A percentile compares a stretch with the other conserved stretches of the same genome.
phyloP scores from a whole-genome alignment of 345 rosid species.

The Durio zibethinus region DNA sequence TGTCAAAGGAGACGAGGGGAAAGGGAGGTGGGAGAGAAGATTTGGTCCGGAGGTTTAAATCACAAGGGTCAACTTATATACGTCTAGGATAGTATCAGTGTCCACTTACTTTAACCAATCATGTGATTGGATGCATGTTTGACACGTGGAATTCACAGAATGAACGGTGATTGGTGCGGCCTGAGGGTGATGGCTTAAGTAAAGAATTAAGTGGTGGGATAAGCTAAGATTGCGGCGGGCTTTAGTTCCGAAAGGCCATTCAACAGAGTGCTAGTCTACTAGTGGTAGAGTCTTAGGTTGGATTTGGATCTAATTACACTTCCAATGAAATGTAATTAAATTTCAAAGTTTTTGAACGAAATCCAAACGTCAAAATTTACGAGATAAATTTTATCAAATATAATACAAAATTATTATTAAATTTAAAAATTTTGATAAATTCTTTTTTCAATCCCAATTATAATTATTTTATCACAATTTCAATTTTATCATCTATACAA shows the following conservation, averaged over 20 bases:
- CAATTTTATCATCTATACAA: too few relatives aligned
- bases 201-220: conserved; percentile 5
- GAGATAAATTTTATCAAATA: too few relatives aligned
- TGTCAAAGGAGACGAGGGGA: too few relatives aligned
- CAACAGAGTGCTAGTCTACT: conserved; percentile 32
- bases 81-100: background rate
- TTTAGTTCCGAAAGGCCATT: conserved; percentile 47
- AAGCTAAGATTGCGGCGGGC: conserved; percentile 26
- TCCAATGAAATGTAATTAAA: too few relatives aligned
- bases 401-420: too few relatives aligned
- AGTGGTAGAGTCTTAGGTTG: background rate
- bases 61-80: background rate
- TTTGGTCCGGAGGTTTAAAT: background rate
- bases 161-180: conserved; percentile 10
- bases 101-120: background rate
- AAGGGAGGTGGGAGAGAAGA: background rate
- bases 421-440: too few relatives aligned
- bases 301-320: too few relatives aligned
- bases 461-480: too few relatives aligned
- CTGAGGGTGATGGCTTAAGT: background rate
- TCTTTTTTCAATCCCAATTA: too few relatives aligned
- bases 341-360: too few relatives aligned
- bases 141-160: conserved; percentile 11
- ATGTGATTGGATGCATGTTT: background rate
- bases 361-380: too few relatives aligned